Conservation (phyloP, 129 eudicot genomes). For the Kitagawia praeruptora region DNA sequence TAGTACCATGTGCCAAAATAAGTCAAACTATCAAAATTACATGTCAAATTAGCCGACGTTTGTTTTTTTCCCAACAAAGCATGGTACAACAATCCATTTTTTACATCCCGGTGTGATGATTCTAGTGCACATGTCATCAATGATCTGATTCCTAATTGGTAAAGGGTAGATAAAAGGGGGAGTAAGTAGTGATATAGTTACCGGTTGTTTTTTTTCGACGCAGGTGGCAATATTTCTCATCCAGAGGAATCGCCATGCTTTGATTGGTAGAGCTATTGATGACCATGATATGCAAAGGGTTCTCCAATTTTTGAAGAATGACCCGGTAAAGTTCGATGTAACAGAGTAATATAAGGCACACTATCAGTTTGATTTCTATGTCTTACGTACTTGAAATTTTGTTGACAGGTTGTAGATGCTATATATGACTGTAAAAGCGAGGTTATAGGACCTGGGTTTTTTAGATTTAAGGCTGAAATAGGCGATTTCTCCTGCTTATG, state of each 20-base stretch:
- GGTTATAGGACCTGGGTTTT: conserved; percentile 98
- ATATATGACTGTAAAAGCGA: conserved; percentile 97
- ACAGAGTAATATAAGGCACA: conserved; percentile 1
- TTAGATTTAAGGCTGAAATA: conserved; percentile 95
- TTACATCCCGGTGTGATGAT: neutral
- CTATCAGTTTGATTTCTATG: conserved; percentile 6
- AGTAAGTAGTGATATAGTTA: neutral
- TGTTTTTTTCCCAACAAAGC: neutral
- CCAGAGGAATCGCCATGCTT: conserved; percentile 92
- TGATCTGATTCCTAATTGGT: neutral
- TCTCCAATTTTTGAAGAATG: conserved; percentile 78
- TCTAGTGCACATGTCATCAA: neutral
- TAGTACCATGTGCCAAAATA: neutral
- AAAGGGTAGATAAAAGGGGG: neutral
- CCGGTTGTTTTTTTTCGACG: conserved; percentile 7
- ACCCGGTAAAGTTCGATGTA: conserved; percentile 49
- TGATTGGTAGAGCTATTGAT: conserved; percentile 98
- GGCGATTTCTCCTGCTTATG: conserved; percentile 27
- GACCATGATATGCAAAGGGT: conserved; percentile 88
- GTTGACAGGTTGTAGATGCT: conserved; percentile 85
- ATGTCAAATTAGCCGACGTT: neutral
- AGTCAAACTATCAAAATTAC: neutral
- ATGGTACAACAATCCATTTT: neutral
- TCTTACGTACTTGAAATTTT: conserved; percentile 3
- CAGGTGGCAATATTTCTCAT: conserved; percentile 96